Evolutionary conservation across 331 rosid genomes (phyloP), one percentile per base, ranked within the genome.

Genomic region (Pyracantha coccinea): DNA sequence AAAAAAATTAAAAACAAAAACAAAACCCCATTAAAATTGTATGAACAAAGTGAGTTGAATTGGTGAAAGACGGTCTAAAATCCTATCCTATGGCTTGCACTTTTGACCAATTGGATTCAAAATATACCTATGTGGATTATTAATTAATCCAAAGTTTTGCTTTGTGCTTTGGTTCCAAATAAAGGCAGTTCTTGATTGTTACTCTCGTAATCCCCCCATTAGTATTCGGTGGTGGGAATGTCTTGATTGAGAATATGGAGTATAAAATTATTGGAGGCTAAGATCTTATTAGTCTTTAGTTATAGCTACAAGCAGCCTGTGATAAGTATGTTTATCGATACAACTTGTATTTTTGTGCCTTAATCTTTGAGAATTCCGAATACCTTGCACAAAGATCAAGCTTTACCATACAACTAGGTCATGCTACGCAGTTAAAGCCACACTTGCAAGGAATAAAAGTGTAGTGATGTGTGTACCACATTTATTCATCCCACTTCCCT

Each of bases 171-270:
- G 50, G 59, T 66, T 77, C 65, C 53, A 44, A 72, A 31, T 72
- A 86, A 84, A 83, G 87, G 82, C 71, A 25, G 65, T 78, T 73
- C 79, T 76, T 89, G 83, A 89, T 79, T 80, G 66, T 77, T 81
- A 79, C 70, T 78, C 53, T 69, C 59, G 44, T 81, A 79, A 72
- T 82, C 59, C 76, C 73, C 50, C 76, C 69, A 66, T 75, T 81
- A 81, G 67, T 67, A 73, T 64, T 35, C 29, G 33, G 69, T 78
- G 74, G 24, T 78, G 72, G 20, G 76, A 50, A 71, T 71, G 61
- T 76, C 54, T 61, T 76, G 82, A 66, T 52, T 72, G 14, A 45
- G 76, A 69, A 45, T 66, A 15, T 72, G 1, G 53, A 63, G 66
- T 71, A 75, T 20, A 60, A 50, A 38, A 72, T 65, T 45, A 31